Percentiles rank a stretch among this genome's conserved stretches.
phyloP scores from a whole-genome alignment of 169 alveolate genomes.

The Cryptosporidium sp. region DNA sequence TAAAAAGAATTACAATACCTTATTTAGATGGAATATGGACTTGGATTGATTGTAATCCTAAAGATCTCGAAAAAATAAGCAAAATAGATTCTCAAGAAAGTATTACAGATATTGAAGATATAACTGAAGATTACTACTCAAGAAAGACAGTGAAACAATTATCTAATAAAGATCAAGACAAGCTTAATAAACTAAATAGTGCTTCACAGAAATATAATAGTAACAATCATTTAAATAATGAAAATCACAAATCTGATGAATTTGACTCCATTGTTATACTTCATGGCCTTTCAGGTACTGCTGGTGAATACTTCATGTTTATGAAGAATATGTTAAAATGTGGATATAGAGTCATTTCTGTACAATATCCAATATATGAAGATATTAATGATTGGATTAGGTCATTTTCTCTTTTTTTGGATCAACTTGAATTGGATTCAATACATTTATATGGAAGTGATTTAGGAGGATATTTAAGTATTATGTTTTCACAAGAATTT shows the following conservation, averaged over 20 bases:
- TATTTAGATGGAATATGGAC: slow-evolving; percentile 52
- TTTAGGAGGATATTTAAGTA: slow-evolving; percentile 55
- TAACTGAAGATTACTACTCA: slow-evolving; percentile 1
- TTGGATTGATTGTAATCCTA: slow-evolving; percentile 61
- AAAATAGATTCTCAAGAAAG: not conserved
- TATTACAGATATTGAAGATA: not conserved
- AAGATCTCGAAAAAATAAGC: not conserved
- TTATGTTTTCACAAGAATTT: slow-evolving; percentile 32
- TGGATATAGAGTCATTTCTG: slow-evolving; percentile 62
- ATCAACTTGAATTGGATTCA: slow-evolving; percentile 12
- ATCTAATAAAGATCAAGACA: not conserved
- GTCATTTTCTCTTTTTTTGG: slow-evolving; percentile 52
- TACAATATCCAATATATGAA: slow-evolving; percentile 37
- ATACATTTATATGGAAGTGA: slow-evolving; percentile 66
- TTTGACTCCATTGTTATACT: slow-evolving; percentile 14
- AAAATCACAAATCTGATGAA: not conserved
- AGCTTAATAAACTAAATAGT: not conserved
- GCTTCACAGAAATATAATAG: not conserved
- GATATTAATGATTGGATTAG: slow-evolving; percentile 44
- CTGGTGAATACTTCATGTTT: slow-evolving; percentile 63
- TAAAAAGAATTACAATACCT: slow-evolving; percentile 37
- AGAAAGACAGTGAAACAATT: slow-evolving; percentile 3
- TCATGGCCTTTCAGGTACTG: slow-evolving; percentile 71
- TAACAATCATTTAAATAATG: not conserved
- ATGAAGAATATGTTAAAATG: slow-evolving; percentile 25